Evolutionary conservation across 2,329 filamentous ascomycete species (phyloP), one percentile per base, ranked within the genome.

Genomic region (Aspergillus sojae): DNA sequence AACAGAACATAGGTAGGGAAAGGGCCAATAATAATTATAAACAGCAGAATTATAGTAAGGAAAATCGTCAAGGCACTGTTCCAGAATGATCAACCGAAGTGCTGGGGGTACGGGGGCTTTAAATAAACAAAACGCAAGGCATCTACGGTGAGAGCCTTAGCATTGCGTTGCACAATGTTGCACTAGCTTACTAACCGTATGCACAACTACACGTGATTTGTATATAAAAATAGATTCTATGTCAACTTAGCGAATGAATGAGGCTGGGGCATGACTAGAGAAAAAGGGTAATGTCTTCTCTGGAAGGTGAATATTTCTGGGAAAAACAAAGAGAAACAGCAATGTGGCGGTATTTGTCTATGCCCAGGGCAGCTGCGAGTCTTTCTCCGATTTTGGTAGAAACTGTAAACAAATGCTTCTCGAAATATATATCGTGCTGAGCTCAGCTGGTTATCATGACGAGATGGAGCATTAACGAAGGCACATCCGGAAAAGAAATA

Each of bases 301-400:
- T 36, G 14, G 5, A 6, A 36, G 10, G 12, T 36, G 34, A 36
- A 36, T 16, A 36, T 16, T 12, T 5, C 34, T 2, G 5, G 4
- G 4, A 36, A 14, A 5, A 2, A 5, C 12, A 14, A 5, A 5
- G 1, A 12, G 5, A 12, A 36, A 16, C 1, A 0, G 34, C 0
- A 14, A 16, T 1, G 34, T 16, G 34, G 12, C 12, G 34, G 5
- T 36, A 32, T 11, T 36, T 16, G 16, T 2, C 14, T 36, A 16
- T 36, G 1, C 1, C 1, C 5, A 36, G 14, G 34, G 12, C 5
- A 14, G 34, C 5, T 16, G 6, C 2, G 14, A 6, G 14, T 16
- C 3, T 1, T 6, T 5, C 14, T 5, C 5, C 2, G 2, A 3
- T 16, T 36, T 36, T 2, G 4, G 14, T 36, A 36, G 0, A 16